Evolutionary conservation across 2,329 filamentous ascomycete genomes (phyloP), one percentile per base, ranked within the genome.

Genomic region (Fusarium anguioides): DNA sequence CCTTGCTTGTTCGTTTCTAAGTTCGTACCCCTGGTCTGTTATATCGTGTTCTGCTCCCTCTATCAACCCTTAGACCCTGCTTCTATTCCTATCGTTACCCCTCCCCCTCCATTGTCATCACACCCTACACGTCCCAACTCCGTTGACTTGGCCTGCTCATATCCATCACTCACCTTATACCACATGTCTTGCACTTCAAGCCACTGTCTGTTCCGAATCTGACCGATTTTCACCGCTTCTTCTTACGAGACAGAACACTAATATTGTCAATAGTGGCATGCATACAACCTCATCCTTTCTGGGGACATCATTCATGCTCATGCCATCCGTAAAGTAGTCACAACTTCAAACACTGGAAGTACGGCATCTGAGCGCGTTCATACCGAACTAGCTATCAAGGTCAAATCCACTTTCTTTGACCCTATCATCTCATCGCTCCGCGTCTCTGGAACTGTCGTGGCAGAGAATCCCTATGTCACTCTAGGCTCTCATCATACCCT

Each of bases 401-500:
- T 88, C 66, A 85, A 83, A 66, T 83, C 82, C 23, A 86, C 85
- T 54, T 86, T 85, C 73, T 89, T 87, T 76, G 85, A 88, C 71
- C 84, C 86, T 24, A 79, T 80, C 59, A 80, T 84, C 47, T 86
- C 84, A 37, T 80, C 82, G 42, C 81, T 89, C 23, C 85, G 85
- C 50, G 84, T 88, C 48, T 86, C 84, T 29, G 86, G 86, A 69
- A 80, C 79, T 33, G 83, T 88, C 61, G 77, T 80, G 58, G 77
- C 78, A 37, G 86, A 88, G 73, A 88, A 86, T 72, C 77, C 79
- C 31, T 80, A 82, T 60, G 85, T 86, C 56, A 78, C 79, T 67
- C 74, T 86, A 39, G 86, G 86, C 49, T 82, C 86, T 61, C 83
- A 87, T 71, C 86, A 89, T 73, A 88, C 86, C 3, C 82, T 89